These are phyloP conservation scores for Neocatenulostroma microsporum DNA, from an alignment of 2,329 filamentous ascomycete species.

Conservation along the genomic window DNA sequence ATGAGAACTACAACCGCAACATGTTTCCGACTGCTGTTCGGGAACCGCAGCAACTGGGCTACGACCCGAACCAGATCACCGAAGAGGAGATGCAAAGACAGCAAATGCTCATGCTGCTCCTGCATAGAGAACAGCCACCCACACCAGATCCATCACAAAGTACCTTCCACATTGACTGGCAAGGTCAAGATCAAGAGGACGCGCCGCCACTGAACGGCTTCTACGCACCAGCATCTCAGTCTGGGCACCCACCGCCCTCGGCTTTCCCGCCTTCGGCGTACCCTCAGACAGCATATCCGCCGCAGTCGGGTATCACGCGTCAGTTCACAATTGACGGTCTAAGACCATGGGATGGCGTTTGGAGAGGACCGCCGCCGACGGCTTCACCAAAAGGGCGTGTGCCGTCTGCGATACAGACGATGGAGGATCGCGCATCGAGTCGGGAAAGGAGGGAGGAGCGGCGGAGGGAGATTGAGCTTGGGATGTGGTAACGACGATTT, in stretches of 20 bases:
- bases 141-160: conserved; percentile 29
- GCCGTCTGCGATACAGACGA: background rate
- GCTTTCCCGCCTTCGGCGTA: conserved; percentile 9
- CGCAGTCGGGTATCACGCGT: conserved; percentile 12
- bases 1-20: conserved; percentile 39
- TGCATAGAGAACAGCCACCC: conserved; percentile 22
- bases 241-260: conserved; percentile 5
- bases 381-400: conserved; percentile 13
- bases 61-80: conserved; percentile 30
- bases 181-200: conserved; percentile 21
- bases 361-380: conserved; percentile 21
- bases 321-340: conserved; percentile 17
- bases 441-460: conserved; percentile 22
- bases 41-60: conserved; percentile 12
- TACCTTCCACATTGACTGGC: conserved; percentile 38
- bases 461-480: conserved; percentile 33
- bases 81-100: conserved; percentile 45
- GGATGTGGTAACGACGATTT: background rate
- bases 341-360: conserved; percentile 27
- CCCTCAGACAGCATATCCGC: conserved; percentile 10
- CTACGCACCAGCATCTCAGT: conserved; percentile 17
- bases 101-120: conserved; percentile 44
- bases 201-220: conserved; percentile 20
- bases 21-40: conserved; percentile 36
- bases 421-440: conserved; percentile 4